A percentile compares a stretch with the other conserved stretches of the same genome.
Conservation (phyloP, 2,329 filamentous ascomycete species). For the Neoscytalidium dimidiatum region DNA sequence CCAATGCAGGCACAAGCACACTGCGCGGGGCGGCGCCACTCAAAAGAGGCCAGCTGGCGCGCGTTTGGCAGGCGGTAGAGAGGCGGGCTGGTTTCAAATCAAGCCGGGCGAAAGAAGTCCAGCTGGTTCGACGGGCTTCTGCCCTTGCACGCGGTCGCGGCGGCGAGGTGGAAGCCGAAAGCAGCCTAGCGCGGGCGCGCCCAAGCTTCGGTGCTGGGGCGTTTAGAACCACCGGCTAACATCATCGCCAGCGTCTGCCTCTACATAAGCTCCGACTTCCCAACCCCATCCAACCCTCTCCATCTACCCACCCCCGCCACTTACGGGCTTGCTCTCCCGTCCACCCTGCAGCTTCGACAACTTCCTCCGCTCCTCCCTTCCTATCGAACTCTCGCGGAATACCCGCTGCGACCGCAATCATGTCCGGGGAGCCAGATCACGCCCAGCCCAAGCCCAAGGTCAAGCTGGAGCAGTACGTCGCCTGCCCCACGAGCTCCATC, state of each 20-base stretch:
- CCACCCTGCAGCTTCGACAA: slow-evolving; percentile 7
- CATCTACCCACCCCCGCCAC: slow-evolving; percentile 11
- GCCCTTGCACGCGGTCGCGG: not conserved
- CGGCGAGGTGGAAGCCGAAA: slow-evolving; percentile 1
- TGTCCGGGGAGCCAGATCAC: slow-evolving; percentile 55
- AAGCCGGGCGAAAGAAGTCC: not conserved
- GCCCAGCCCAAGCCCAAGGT: slow-evolving; percentile 46
- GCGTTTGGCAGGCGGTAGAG: not conserved
- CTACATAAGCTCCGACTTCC: slow-evolving; percentile 14
- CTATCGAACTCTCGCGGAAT: not conserved
- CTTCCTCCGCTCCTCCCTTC: not conserved
- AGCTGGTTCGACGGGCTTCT: slow-evolving; percentile 12
- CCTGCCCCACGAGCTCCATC: slow-evolving; percentile 21
- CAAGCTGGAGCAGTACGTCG: slow-evolving; percentile 49
- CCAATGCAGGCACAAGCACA: not conserved
- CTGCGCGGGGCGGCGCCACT: not conserved
- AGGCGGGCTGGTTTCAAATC: slow-evolving; percentile 7
- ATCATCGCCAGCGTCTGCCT: slow-evolving; percentile 20
- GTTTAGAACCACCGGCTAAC: slow-evolving; percentile 17
- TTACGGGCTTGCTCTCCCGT: slow-evolving; percentile 1
- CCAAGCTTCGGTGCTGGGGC: slow-evolving; percentile 13
- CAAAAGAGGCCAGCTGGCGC: slow-evolving; percentile 9
- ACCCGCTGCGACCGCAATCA: slow-evolving; percentile 29
- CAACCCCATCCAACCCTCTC: not conserved
- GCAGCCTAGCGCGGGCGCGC: slow-evolving; percentile 12